These are phyloP conservation scores for Triangularia verruculosa DNA, from an alignment of 2,329 filamentous ascomycete species.

Conservation along the genomic window DNA sequence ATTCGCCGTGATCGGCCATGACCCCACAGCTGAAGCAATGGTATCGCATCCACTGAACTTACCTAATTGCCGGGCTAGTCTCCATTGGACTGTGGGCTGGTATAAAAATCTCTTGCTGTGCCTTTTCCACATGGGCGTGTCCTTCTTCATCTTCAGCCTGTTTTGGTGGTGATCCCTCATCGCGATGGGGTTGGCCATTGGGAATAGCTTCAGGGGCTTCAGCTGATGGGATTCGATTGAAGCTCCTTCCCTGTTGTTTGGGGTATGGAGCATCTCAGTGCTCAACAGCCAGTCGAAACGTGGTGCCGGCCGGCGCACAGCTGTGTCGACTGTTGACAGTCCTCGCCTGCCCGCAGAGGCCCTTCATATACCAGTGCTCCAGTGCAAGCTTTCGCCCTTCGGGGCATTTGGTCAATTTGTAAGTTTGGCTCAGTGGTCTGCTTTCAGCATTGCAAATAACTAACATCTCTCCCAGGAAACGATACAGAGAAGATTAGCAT, in stretches of 20 bases:
- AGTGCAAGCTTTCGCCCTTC: conserved; percentile 15
- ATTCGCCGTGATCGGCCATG: conserved; percentile 8
- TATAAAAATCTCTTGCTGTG: background rate
- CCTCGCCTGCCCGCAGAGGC: background rate
- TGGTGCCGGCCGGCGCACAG: background rate
- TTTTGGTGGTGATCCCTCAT: background rate
- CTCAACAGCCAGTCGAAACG: background rate
- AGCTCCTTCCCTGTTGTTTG: background rate
- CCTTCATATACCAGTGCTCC: background rate
- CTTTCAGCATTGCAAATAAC: conserved; percentile 15
- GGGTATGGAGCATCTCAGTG: background rate
- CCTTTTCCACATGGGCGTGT: background rate
- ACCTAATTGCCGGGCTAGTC: conserved; percentile 7
- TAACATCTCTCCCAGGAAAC: conserved; percentile 22
- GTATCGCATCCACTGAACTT: background rate
- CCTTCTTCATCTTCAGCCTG: background rate
- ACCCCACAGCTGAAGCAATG: background rate
- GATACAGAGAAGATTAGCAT: conserved; percentile 64
- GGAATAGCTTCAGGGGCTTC: background rate
- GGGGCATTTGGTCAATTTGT: conserved; percentile 31
- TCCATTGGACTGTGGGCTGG: background rate
- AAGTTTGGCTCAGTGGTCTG: conserved; percentile 20
- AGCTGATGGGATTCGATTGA: background rate
- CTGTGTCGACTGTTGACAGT: background rate
- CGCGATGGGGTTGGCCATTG: background rate